Conservation (phyloP, 106 monocot species). For the Narthecium ossifragum region DNA sequence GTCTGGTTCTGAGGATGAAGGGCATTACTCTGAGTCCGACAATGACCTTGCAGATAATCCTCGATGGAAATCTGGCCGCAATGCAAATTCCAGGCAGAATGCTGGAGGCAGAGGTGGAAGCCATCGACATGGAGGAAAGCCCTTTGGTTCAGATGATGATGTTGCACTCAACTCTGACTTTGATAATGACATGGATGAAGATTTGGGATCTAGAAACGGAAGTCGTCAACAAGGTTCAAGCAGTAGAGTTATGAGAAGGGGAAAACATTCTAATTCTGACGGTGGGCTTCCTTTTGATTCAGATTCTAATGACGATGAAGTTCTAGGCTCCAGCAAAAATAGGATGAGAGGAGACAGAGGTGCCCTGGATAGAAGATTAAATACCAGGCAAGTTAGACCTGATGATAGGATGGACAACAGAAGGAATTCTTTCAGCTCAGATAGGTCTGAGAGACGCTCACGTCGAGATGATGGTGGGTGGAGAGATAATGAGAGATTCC, state of each 20-base stretch:
- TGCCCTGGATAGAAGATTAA: conserved; percentile 2
- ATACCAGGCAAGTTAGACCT: conserved; percentile 9
- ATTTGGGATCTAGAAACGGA: conserved; percentile 12
- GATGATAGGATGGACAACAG: conserved; percentile 13
- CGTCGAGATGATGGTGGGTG: conserved; percentile 3
- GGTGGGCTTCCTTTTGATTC: conserved; percentile 21
- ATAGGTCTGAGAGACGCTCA: conserved; percentile 8
- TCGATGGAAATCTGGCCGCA: conserved; percentile 25
- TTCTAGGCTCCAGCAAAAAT: background rate
- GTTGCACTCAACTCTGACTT: conserved; percentile 21
- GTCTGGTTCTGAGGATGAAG: conserved; percentile 2
- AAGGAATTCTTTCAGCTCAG: conserved; percentile 21
- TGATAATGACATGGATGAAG: conserved; percentile 26
- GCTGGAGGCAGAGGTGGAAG: conserved; percentile 5
- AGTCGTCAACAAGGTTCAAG: conserved; percentile 7
- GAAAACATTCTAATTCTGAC: conserved; percentile 19
- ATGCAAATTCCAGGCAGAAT: conserved; percentile 22
- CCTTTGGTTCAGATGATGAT: conserved; percentile 37
- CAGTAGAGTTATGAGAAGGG: conserved; percentile 1
- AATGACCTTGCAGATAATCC: conserved; percentile 21
- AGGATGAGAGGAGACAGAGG: conserved; percentile 10
- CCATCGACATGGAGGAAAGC: conserved; percentile 1
- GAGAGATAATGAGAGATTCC: conserved; percentile 14
- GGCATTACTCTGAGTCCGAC: conserved; percentile 1
- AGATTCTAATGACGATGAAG: conserved; percentile 21